Conservation (phyloP, 2,329 filamentous ascomycete genomes). For the Beauveria australis region DNA sequence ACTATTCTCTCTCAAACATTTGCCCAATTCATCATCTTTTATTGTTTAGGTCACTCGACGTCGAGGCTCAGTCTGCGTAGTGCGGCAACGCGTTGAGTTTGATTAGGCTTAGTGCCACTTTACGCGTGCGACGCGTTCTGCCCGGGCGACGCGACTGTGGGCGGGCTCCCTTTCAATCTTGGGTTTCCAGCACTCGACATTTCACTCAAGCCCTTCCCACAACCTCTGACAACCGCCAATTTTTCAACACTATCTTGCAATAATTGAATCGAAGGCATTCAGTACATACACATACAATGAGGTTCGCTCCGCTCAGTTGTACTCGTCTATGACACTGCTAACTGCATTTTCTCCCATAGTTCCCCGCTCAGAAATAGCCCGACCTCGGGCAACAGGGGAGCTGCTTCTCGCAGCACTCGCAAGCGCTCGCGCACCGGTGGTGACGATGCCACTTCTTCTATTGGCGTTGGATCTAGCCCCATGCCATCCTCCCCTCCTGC, state of each 20-base stretch:
- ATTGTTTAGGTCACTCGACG: neutral
- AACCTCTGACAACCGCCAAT: neutral
- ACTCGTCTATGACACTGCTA: neutral
- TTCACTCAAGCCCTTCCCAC: neutral
- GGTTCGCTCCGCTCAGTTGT: neutral
- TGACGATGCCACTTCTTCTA: conserved; percentile 44
- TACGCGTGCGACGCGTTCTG: conserved; percentile 28
- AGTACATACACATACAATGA: conserved; percentile 2
- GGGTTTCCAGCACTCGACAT: neutral
- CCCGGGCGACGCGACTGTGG: conserved; percentile 1
- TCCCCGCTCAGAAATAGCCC: conserved; percentile 76
- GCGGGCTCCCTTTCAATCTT: conserved; percentile 11
- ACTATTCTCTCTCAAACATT: neutral
- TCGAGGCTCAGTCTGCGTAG: neutral
- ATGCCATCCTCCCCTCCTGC: conserved; percentile 60
- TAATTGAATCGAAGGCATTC: neutral
- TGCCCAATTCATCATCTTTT: no score
- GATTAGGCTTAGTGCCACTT: conserved; percentile 32
- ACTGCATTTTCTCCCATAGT: conserved; percentile 35
- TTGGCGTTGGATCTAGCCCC: conserved; percentile 47
- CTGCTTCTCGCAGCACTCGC: conserved; percentile 40
- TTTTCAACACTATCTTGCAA: neutral
- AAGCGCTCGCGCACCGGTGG: conserved; percentile 47
- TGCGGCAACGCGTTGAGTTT: conserved; percentile 16
- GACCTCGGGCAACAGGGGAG: conserved; percentile 74